Conservation (phyloP, 2,329 filamentous ascomycete genomes). For the Verticillium albo-atrum region DNA sequence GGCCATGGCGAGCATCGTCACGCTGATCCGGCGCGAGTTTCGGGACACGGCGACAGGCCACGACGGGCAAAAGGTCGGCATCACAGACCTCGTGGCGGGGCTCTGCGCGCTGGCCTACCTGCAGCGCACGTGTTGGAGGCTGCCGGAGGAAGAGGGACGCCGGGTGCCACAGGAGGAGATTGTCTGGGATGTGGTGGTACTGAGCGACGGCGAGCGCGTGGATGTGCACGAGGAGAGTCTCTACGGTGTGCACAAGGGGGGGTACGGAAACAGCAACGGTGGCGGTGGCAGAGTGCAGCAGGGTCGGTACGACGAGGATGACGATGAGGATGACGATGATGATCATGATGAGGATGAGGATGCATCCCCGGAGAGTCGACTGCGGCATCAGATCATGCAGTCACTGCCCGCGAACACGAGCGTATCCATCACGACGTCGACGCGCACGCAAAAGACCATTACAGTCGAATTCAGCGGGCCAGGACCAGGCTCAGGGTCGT, state of each 20-base stretch:
- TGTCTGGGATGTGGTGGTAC: conserved; percentile 63
- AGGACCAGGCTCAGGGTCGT: no score
- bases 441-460: conserved; percentile 57
- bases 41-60: conserved; percentile 57
- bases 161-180: conserved; percentile 48
- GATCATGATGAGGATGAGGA: conserved; percentile 15
- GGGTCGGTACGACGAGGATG: no score
- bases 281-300: no score
- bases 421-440: conserved; percentile 57
- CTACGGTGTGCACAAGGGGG: conserved; percentile 22
- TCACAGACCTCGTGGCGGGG: conserved; percentile 57
- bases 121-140: conserved; percentile 50
- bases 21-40: conserved; percentile 59
- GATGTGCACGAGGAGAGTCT: conserved; percentile 42
- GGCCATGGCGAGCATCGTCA: conserved; percentile 63
- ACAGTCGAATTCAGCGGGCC: conserved; percentile 59
- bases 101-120: conserved; percentile 58
- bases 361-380: conserved; percentile 37
- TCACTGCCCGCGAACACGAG: conserved; percentile 51
- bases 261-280: conserved; percentile 14
- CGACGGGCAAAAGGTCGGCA: conserved; percentile 54
- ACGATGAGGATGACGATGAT: conserved; percentile 3
- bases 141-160: conserved; percentile 44
- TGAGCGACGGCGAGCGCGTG: conserved; percentile 53
- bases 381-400: conserved; percentile 50